These are phyloP conservation scores for Globisporangium emineosum DNA, from an alignment of 352 stramenopile species.

Conservation along the genomic window DNA sequence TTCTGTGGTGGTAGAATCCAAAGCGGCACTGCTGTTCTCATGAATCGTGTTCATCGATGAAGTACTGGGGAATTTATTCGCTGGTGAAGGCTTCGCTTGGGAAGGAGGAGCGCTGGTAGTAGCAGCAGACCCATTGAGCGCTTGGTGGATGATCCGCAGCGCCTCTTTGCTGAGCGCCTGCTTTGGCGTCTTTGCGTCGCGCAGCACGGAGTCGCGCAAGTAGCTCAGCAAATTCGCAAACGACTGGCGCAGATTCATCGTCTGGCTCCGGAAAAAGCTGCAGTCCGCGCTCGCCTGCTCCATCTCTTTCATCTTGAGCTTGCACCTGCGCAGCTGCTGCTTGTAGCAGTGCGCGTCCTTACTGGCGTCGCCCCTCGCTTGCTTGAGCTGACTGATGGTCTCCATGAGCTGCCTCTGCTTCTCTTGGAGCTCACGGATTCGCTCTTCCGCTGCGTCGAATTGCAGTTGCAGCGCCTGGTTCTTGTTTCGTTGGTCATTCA, in stretches of 20 bases:
- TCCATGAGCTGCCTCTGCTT: conserved; percentile 40
- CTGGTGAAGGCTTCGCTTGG: not conserved
- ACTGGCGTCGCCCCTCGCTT: conserved; percentile 40
- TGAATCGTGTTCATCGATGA: not conserved
- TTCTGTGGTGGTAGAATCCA: not conserved
- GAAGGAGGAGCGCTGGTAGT: not conserved
- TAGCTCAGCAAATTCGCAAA: conserved; percentile 40
- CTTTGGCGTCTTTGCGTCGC: conserved; percentile 59
- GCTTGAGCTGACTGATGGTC: conserved; percentile 45
- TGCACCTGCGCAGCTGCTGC: conserved; percentile 47
- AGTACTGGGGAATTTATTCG: not conserved
- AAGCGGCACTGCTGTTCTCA: not conserved
- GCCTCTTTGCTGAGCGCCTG: conserved; percentile 58
- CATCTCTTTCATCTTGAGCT: conserved; percentile 31
- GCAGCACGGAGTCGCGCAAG: conserved; percentile 42
- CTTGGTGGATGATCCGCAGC: conserved; percentile 28
- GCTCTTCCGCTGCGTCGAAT: conserved; percentile 21
- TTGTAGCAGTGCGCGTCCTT: conserved; percentile 65
- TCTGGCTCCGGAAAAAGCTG: conserved; percentile 44
- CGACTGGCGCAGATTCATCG: conserved; percentile 30
- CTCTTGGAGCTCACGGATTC: conserved; percentile 26
- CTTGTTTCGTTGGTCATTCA: conserved; percentile 37
- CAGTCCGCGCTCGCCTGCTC: conserved; percentile 28
- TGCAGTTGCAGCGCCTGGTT: conserved; percentile 29
- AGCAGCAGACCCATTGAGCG: conserved; percentile 1